These are phyloP conservation scores for Rhododendron henanense DNA, from an alignment of 148 eudicot genomes.

Conservation along the genomic window DNA sequence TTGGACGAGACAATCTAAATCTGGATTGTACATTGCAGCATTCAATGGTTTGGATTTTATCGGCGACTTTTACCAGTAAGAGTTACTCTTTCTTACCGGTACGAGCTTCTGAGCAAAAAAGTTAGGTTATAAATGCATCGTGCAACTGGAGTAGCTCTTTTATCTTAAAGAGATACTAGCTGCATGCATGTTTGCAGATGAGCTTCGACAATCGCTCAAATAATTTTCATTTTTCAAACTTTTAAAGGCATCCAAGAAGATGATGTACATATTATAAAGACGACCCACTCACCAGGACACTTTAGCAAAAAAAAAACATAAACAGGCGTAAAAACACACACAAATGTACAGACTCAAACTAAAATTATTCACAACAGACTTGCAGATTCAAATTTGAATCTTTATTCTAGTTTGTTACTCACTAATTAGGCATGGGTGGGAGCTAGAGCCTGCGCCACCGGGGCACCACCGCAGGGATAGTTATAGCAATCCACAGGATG, in stretches of 20 bases:
- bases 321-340: not conserved
- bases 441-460: not conserved
- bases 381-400: conserved; percentile 3
- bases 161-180: not conserved
- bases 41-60: too few relatives aligned
- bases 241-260: not conserved
- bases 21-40: too few relatives aligned
- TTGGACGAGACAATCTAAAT: too few relatives aligned
- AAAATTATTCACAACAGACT: not conserved
- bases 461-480: conserved; percentile 18
- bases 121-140: too few relatives aligned
- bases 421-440: not conserved
- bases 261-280: not conserved
- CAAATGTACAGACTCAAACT: not conserved
- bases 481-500: conserved; percentile 57
- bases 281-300: not conserved
- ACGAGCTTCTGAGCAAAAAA: too few relatives aligned
- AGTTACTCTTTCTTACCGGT: too few relatives aligned
- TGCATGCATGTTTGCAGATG: not conserved
- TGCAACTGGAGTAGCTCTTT: not conserved
- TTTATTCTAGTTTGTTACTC: not conserved
- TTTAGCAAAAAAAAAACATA: not conserved
- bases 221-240: not conserved
- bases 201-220: not conserved
- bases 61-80: too few relatives aligned